Evolutionary conservation across 2,329 filamentous ascomycete genomes (phyloP), one percentile per base, ranked within the genome.

Genomic region (Colletotrichum lentis): DNA sequence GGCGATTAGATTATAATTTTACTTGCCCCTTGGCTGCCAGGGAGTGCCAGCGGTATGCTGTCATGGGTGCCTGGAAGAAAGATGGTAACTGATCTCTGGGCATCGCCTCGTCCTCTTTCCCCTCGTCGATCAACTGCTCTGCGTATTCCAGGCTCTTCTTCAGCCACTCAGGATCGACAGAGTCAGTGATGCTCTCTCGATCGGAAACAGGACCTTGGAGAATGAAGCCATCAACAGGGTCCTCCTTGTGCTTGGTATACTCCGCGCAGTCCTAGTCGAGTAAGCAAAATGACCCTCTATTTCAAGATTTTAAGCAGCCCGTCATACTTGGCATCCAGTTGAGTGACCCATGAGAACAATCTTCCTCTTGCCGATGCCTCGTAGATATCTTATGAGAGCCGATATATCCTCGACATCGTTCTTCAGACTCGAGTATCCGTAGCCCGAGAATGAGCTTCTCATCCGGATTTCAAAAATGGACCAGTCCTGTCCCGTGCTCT

Each of bases 191-290:
- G 0, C 84, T 86, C 76, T 96, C 90, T 37, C 93, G 85, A 76
- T 97, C 93, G 1, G 88, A 92, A 3, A 94, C 89, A 0, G 92
- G 89, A 0, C 90, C 93, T 77, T 97, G 94, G 62, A 97, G 80
- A 52, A 97, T 90, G 56, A 89, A 89, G 43, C 91, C 94, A 68
- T 96, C 88, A 1, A 97, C 80, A 0, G 87, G 85, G 6, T 74
- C 73, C 43, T 82, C 73, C 70, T 81, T 81, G 56, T 76, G 75
- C 61, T 82, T 77, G 22, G 80, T 80, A 64, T 88, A 88, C 71
- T 85, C 84, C 77, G 88, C 84, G 69, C 83, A 86, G 72, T 88
- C 86, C 85, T 88, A 47, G 2, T 20, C 20, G 24, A 64, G 72
- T 70, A 37, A 57, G 50, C 24, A 11, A 65, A 10, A 11, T 31